Base-by-base conservation (phyloP, 139 green algal genomes). In the Closterium sp. region DNA sequence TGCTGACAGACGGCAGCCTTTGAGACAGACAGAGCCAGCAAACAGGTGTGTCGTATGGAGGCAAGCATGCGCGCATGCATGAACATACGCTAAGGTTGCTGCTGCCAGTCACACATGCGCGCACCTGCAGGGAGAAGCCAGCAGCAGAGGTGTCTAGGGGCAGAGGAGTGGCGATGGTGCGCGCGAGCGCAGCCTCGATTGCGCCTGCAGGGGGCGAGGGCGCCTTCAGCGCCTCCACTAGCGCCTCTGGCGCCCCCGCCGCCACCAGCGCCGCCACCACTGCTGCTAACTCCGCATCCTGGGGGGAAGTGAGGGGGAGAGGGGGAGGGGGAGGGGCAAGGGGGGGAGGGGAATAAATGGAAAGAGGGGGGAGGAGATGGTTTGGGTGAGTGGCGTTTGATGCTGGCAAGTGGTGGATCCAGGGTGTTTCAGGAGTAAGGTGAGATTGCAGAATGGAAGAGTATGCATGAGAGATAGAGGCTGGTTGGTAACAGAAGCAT, bases 191-290 rank as follows among this genome's bases (percentile, higher is more conserved):
- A 32, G 81, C 81, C 16, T 33, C 64, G 30, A 69, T 69, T 2
- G 43, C 12, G 43, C 43, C 43, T 69, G 43, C 43, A 2, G 43
- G 43, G 43, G 43, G 43, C 43, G 43, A 69, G 7, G 43, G 43
- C 43, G 43, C 43, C 64, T 34, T 85, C 33, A 91, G 87, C 32
- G 34, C 87, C 64, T 25, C 23, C 87, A 86, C 87, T n/a, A 91
- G 23, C 30, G 32, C 30, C 32, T 91, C 87, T 9, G 87, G 30
- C 69, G 87, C 87, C 31, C 33, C 87, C n/a, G 87, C 87, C n/a
- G 87, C 32, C 12, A n/a, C n/a, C 66, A 91, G 87, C 31, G 87
- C 87, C 5, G 87, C 69, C 12, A 36, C 87, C 85, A 88, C 85
- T 12, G 85, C 85, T n/a, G 33, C 32, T 33, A 88, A 10, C 85